These are phyloP conservation scores for Dimargaris verticillata DNA, from an alignment of 192 early-diverging fungal genomes.

Conservation along the genomic window DNA sequence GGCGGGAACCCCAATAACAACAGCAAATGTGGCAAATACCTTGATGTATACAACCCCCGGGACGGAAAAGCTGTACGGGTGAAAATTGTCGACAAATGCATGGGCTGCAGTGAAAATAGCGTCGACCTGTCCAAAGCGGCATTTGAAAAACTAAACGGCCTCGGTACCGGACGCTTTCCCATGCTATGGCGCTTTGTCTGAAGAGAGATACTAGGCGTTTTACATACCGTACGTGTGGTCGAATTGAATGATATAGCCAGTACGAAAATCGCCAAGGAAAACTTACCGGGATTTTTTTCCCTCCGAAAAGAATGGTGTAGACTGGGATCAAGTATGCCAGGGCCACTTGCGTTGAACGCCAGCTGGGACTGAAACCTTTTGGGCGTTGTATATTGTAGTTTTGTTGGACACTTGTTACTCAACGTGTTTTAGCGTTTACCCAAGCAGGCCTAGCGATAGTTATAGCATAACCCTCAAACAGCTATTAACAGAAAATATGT, in stretches of 20 bases:
- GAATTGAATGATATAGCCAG: neutral
- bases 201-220: neutral
- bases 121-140: neutral
- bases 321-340: neutral
- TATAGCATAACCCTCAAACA: too few species aligned
- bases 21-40: neutral
- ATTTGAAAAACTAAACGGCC: neutral
- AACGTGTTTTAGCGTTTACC: neutral
- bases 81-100: constrained; percentile 2
- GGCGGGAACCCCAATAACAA: constrained; percentile 4
- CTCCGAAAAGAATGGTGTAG: too few species aligned
- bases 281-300: too few species aligned
- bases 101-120: neutral
- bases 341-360: neutral
- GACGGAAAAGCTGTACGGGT: neutral
- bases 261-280: neutral
- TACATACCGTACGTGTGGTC: neutral
- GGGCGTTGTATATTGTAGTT: neutral
- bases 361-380: neutral
- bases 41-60: neutral
- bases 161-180: neutral
- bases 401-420: neutral
- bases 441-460: too few species aligned
- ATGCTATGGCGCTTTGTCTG: neutral
- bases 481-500: neutral